Evolutionary conservation across 2,329 filamentous ascomycete species (phyloP), one percentile per base, ranked within the genome.

Genomic region (Fusarium camptoceras): DNA sequence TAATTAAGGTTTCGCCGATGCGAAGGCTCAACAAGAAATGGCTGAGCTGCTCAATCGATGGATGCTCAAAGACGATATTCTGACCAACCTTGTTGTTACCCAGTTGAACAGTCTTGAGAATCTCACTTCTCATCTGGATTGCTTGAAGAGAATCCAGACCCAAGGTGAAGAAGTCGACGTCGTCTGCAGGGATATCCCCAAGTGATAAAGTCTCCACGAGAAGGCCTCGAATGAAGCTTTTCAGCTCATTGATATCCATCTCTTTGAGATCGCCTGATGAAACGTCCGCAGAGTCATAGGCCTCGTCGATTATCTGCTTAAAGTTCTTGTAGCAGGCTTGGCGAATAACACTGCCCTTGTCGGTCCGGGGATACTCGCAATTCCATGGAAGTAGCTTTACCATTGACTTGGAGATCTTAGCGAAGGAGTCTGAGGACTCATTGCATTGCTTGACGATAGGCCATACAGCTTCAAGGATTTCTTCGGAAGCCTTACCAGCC

Each of bases 71-170:
- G 0, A 89, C 83, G 3, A 89, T 80, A 58, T 89, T 90, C 46
- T 86, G 83, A 1, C 83, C 81, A 3, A 89, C 75, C 22, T 78
- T 76, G 15, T 82, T 77, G 0, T 82, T 82, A 14, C 81, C 79
- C 7, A 87, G 67, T 43, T 87, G 81, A 4, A 90, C 73, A 1
- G 83, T 79, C 28, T 82, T 83, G 46, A 86, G 75, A 16, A 91
- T 84, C 8, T 80, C 76, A 8, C 81, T 80, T 57, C 88, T 83
- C 54, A 87, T 82, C 46, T 83, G 82, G 20, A 88, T 87, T 1
- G 87, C 85, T 68, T 88, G 85, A 34, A 90, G 76, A 42, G 84
- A 87, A 75, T 90, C 88, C 5, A 89, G 78, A 0, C 88, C 88
- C 7, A 82, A 76, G 0, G 81, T 76, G 75, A 89, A 90, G 70